Conservation (phyloP, 1,284 basidiomycete genomes). For the Leccinum pallidistipes region DNA sequence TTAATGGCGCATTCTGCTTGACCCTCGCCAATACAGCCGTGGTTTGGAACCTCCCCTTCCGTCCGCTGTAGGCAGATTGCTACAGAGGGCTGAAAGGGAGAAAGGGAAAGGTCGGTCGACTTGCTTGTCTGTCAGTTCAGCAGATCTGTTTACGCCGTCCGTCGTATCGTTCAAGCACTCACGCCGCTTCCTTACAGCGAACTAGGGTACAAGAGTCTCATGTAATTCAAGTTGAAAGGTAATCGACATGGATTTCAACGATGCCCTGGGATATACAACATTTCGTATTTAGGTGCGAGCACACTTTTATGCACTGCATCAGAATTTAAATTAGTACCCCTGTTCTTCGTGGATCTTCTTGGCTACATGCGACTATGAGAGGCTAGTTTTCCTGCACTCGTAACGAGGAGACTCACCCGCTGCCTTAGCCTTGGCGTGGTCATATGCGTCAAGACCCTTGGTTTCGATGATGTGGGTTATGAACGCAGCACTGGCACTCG, state of each 20-base stretch:
- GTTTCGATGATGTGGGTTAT: slow-evolving; percentile 49
- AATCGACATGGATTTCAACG: background rate
- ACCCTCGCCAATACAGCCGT: background rate
- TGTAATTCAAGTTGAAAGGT: background rate
- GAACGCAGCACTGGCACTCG: slow-evolving; percentile 42
- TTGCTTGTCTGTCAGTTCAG: background rate
- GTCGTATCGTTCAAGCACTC: background rate
- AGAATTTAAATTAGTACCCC: background rate
- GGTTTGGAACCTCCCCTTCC: slow-evolving; percentile 13
- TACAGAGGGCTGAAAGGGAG: slow-evolving; percentile 26
- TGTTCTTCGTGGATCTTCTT: slow-evolving; percentile 1
- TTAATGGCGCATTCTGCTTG: background rate
- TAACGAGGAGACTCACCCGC: slow-evolving; percentile 9
- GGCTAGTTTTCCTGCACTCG: rapidly evolving
- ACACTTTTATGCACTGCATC: background rate
- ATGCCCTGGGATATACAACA: slow-evolving; percentile 3
- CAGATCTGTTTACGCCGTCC: background rate
- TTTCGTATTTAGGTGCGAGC: background rate
- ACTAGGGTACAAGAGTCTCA: background rate
- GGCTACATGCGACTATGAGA: slow-evolving; percentile 14
- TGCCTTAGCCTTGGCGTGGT: slow-evolving; percentile 40
- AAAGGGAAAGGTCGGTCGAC: slow-evolving; percentile 1
- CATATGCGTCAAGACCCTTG: slow-evolving; percentile 48
- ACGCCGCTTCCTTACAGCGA: background rate
- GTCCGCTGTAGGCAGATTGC: slow-evolving; percentile 26